Evolutionary conservation across 1,284 basidiomycete genomes (phyloP), one percentile per base, ranked within the genome.

Genomic region (Entoloma clypeatum): DNA sequence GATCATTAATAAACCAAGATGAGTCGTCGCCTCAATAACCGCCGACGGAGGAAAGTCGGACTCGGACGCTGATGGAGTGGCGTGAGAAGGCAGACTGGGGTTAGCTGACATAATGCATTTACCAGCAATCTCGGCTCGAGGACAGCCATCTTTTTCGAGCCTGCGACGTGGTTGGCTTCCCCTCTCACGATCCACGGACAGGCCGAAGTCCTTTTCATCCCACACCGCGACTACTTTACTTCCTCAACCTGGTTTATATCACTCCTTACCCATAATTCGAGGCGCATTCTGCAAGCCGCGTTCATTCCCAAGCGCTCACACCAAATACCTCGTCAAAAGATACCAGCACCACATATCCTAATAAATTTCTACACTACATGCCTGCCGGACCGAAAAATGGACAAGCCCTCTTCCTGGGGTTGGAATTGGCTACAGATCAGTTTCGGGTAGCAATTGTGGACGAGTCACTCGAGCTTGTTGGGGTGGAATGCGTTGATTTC

Each of bases 391-490:
- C 75, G 28, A 82, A 82, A 68, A 61, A 67, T 24, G 73, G 72
- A 49, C 71, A 74, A 39, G 68, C 77, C 31, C 69, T 84, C 46
- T 87, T 87, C 62, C 74, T 87, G 27, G 83, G 83, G 39, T 71
- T 87, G 56, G 88, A 92, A 66, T 75, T 90, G 38, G 79, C 85
- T 4, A 82, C 81, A 22, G 84, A 89, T 67, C 82, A 86, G 62
- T 65, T 91, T 36, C 75, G 86, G 33, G 86, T 85, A 30, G 79
- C 82, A 39, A 74, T 92, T 49, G 78, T 92, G 43, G 86, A 91
- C 56, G 82, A 88, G 57, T 77, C 73, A 46, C 70, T 91, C 40
- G 83, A 88, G 56, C 72, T 89, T 33, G 77, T 89, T 14, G 84
- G 82, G 24, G 81, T 84, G 27, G 87, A 89, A 58, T 73, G 72